Evolutionary conservation across 345 rosid genomes (phyloP).

Genomic region (Durio zibethinus): DNA sequence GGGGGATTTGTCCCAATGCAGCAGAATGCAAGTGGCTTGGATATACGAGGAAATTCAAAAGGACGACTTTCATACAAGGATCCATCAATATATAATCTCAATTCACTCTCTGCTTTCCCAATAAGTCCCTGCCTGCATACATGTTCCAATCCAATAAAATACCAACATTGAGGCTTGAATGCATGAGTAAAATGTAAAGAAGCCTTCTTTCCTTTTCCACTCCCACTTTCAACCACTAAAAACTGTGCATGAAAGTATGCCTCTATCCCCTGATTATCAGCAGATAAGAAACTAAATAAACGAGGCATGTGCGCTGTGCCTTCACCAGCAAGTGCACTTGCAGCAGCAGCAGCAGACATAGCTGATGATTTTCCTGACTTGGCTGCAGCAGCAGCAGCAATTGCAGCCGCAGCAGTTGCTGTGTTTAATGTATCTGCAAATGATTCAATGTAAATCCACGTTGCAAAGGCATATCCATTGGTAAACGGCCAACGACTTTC

Average conservation of each 20-base stretch:
- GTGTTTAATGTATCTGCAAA: constrained; percentile 98
- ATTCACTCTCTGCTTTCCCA: constrained; percentile 94
- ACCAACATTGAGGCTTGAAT: constrained; percentile 99
- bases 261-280: constrained; percentile 95
- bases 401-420: constrained; percentile 97
- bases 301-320: constrained; percentile 99
- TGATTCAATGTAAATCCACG: constrained; percentile 98
- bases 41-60: constrained; percentile 91
- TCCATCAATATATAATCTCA: constrained; percentile 91
- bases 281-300: constrained; percentile 90
- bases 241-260: constrained; percentile 98
- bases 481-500: constrained; percentile 98
- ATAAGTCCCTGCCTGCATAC: constrained; percentile 72
- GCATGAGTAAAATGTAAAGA: constrained; percentile 98
- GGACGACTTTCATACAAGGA: constrained; percentile 88
- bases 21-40: constrained; percentile 94
- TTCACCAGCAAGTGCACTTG: constrained; percentile 99
- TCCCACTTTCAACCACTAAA: constrained; percentile 93
- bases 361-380: constrained; percentile 98
- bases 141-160: constrained; percentile 94
- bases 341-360: constrained; percentile 99
- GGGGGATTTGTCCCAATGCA: constrained; percentile 99
- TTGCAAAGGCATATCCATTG: constrained; percentile 91
- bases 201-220: constrained; percentile 92
- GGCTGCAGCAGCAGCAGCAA: constrained; percentile 97